Percentiles rank a stretch among this genome's conserved stretches.
phyloP scores from a whole-genome alignment of 768 basidiomycete species.

The Phallus indusiatus region DNA sequence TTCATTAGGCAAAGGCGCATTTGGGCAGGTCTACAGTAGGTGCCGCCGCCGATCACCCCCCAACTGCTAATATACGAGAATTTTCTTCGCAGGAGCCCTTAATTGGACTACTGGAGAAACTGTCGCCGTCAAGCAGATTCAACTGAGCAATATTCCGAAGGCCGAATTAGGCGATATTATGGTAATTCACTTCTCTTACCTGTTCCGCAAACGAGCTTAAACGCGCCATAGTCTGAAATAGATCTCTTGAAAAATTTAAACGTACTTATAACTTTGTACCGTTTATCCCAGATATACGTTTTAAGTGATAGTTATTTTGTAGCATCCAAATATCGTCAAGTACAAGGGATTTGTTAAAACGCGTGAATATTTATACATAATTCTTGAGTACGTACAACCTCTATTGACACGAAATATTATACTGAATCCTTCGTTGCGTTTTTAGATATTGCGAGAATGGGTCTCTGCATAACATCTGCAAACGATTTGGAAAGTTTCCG shows the following conservation, averaged over 20 bases:
- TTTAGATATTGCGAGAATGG: conserved; percentile 94
- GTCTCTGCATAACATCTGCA: conserved; percentile 88
- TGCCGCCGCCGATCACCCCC: conserved; percentile 13
- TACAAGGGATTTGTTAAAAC: conserved; percentile 98
- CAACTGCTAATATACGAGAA: neutral
- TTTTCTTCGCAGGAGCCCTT: conserved; percentile 50
- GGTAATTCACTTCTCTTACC: conserved; percentile 34
- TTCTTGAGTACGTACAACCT: conserved; percentile 64
- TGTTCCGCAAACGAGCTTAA: neutral
- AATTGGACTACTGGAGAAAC: conserved; percentile 98
- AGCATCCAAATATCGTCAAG: conserved; percentile 98
- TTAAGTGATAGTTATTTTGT: conserved; percentile 7
- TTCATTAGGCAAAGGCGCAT: conserved; percentile 91
- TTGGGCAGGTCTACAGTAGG: conserved; percentile 94
- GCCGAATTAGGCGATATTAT: conserved; percentile 94
- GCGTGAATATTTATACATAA: conserved; percentile 89
- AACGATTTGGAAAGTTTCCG: conserved; percentile 97
- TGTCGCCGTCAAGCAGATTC: conserved; percentile 97
- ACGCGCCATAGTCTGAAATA: conserved; percentile 71
- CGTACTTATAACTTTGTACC: conserved; percentile 35
- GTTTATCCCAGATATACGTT: neutral
- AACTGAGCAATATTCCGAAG: conserved; percentile 87
- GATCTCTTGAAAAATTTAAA: conserved; percentile 95
- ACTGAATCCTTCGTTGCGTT: neutral
- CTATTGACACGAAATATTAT: neutral